A percentile compares a stretch with the other conserved stretches of the same genome.
These are phyloP conservation scores for Ballota nigra DNA, from an alignment of 257 asterid species.

Conservation along the genomic window DNA sequence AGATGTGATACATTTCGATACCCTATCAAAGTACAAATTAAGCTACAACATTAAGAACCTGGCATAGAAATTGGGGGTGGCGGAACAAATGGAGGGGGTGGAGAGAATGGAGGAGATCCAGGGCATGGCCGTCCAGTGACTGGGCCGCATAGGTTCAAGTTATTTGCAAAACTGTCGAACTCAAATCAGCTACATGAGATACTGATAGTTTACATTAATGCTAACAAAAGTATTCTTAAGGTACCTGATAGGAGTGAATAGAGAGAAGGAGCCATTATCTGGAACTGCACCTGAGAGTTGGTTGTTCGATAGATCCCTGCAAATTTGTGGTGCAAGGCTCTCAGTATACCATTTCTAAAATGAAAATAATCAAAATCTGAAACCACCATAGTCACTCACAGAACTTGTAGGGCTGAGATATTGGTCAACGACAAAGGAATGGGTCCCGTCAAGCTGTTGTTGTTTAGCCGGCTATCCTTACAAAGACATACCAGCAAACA, in stretches of 20 bases:
- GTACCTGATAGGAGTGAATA: slow-evolving; percentile 93
- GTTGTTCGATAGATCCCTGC: slow-evolving; percentile 90
- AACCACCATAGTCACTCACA: slow-evolving; percentile 56
- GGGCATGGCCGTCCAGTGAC: slow-evolving; percentile 99
- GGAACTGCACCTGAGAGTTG: slow-evolving; percentile 85
- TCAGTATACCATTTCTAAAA: not conserved
- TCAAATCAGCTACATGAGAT: slow-evolving; percentile 23
- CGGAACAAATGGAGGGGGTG: slow-evolving; percentile 97
- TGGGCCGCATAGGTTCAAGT: slow-evolving; percentile 90
- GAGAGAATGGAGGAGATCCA: slow-evolving; percentile 99
- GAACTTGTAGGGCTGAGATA: slow-evolving; percentile 78
- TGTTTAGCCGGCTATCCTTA: slow-evolving; percentile 92
- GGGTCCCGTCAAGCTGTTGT: slow-evolving; percentile 78
- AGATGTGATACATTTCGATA: not conserved
- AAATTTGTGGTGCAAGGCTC: slow-evolving; percentile 5
- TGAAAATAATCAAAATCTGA: not conserved
- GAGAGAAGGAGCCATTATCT: slow-evolving; percentile 87
- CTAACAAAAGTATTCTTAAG: slow-evolving; percentile 6
- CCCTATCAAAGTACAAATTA: not conserved
- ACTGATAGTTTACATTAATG: slow-evolving; percentile 13
- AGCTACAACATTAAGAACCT: slow-evolving; percentile 35
- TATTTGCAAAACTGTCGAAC: slow-evolving; percentile 83
- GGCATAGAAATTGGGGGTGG: slow-evolving; percentile 82
- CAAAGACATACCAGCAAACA: slow-evolving; percentile 36
- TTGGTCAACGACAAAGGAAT: slow-evolving; percentile 80